Conservation (phyloP, 2,329 filamentous ascomycete genomes). For the Alternaria longipes region DNA sequence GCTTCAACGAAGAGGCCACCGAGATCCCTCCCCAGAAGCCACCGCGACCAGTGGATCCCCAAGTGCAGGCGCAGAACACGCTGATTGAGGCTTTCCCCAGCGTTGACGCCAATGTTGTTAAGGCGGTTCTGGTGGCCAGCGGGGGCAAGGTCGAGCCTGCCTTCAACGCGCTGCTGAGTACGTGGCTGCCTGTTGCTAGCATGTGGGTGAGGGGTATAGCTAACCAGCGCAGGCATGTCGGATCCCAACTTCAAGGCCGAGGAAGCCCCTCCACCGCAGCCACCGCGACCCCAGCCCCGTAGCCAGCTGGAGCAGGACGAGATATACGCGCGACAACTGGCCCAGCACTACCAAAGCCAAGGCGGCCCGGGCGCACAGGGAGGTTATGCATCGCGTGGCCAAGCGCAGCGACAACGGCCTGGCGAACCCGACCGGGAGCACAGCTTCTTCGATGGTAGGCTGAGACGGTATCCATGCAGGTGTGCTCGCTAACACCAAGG, state of each 20-base stretch:
- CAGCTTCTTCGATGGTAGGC: conserved; percentile 83
- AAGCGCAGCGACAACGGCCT: conserved; percentile 59
- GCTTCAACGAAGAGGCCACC: conserved; percentile 56
- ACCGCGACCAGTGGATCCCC: conserved; percentile 80
- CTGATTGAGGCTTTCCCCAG: conserved; percentile 92
- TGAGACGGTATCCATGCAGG: neutral
- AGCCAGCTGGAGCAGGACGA: conserved; percentile 91
- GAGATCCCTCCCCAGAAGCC: conserved; percentile 77
- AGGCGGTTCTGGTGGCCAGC: conserved; percentile 86
- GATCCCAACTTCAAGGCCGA: conserved; percentile 62
- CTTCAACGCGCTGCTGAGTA: conserved; percentile 92
- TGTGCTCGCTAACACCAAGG: neutral
- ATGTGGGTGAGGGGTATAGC: neutral
- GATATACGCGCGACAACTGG: conserved; percentile 88
- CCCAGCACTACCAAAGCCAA: conserved; percentile 79
- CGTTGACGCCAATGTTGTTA: conserved; percentile 82
- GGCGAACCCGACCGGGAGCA: conserved; percentile 73
- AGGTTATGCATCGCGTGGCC: conserved; percentile 30
- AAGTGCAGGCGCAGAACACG: conserved; percentile 85
- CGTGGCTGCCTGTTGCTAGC: conserved; percentile 31
- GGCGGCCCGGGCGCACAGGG: conserved; percentile 39
- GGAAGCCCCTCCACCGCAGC: conserved; percentile 74
- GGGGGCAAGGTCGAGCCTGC: conserved; percentile 88
- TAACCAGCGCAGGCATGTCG: conserved; percentile 58
- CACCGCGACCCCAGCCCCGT: conserved; percentile 78